Conservation (phyloP, 2,329 filamentous ascomycete genomes). For the Cercospora janseana region DNA sequence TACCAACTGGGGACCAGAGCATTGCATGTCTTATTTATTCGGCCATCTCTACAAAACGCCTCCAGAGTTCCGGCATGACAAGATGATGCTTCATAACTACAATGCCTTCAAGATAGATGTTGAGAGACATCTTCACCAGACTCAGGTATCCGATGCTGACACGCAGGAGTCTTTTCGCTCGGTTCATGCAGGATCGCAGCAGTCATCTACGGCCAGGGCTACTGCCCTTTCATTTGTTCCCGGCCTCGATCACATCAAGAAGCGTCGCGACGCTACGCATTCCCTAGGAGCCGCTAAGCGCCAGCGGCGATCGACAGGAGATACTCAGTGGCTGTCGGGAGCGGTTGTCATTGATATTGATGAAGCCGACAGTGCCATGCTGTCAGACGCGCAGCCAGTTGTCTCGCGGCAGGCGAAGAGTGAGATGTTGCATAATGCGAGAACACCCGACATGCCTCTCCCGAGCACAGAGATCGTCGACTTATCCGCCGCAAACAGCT, state of each 20-base stretch:
- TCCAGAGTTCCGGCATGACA: constrained; percentile 63
- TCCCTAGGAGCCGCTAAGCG: too few relatives aligned
- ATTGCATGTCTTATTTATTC: constrained; percentile 69
- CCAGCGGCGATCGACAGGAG: too few relatives aligned
- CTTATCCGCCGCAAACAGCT: background rate
- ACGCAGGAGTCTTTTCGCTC: background rate
- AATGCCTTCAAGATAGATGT: constrained; percentile 2
- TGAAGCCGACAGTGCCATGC: too few relatives aligned
- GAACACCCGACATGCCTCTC: too few relatives aligned
- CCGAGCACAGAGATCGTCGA: background rate
- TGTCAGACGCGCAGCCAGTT: background rate
- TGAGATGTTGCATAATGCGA: background rate
- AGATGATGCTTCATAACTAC: constrained; percentile 50
- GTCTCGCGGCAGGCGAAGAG: background rate
- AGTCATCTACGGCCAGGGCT: background rate
- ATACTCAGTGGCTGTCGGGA: too few relatives aligned
- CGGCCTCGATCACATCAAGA: too few relatives aligned
- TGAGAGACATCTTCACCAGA: background rate
- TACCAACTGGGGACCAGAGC: constrained; percentile 59
- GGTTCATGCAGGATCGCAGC: background rate
- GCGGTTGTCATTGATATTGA: too few relatives aligned
- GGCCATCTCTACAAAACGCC: constrained; percentile 62
- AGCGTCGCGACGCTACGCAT: too few relatives aligned
- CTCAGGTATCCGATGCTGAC: background rate
- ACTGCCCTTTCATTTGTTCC: background rate